Conservation (phyloP, 2,329 filamentous ascomycete species). For the Emergomyces pasteurianus region DNA sequence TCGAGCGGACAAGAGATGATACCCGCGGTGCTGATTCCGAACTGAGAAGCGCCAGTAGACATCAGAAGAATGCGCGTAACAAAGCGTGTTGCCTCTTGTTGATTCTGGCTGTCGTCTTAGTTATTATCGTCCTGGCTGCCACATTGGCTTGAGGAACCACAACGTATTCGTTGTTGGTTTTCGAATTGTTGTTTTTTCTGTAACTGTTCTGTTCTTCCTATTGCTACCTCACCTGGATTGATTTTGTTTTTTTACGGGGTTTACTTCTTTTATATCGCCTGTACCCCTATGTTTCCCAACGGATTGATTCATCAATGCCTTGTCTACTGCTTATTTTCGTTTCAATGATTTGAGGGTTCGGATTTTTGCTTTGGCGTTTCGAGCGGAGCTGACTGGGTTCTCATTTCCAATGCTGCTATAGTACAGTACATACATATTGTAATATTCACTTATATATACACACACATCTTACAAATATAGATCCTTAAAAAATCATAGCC, state of each 20-base stretch:
- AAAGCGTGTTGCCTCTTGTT: constrained; percentile 88
- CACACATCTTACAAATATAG: background rate
- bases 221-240: constrained; percentile 2
- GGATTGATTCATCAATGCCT: background rate
- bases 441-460: background rate
- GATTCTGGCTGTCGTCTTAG: constrained; percentile 76
- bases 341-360: background rate
- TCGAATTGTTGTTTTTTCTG: background rate
- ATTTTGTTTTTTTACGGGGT: constrained; percentile 7
- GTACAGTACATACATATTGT: constrained; percentile 4
- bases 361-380: background rate
- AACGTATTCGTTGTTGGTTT: background rate
- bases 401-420: background rate
- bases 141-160: constrained; percentile 50
- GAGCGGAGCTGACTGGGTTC: background rate
- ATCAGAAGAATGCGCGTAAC: constrained; percentile 90
- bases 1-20: constrained; percentile 68
- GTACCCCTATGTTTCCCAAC: constrained; percentile 6
- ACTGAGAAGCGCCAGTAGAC: constrained; percentile 70
- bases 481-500: background rate
- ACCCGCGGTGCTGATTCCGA: constrained; percentile 78
- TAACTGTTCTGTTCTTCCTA: constrained; percentile 1
- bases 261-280: constrained; percentile 10
- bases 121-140: constrained; percentile 79
- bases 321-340: background rate